Evolutionary conservation across 352 stramenopile species (phyloP), one percentile per base, ranked within the genome.

Genomic region (Thalassiosira hispida): DNA sequence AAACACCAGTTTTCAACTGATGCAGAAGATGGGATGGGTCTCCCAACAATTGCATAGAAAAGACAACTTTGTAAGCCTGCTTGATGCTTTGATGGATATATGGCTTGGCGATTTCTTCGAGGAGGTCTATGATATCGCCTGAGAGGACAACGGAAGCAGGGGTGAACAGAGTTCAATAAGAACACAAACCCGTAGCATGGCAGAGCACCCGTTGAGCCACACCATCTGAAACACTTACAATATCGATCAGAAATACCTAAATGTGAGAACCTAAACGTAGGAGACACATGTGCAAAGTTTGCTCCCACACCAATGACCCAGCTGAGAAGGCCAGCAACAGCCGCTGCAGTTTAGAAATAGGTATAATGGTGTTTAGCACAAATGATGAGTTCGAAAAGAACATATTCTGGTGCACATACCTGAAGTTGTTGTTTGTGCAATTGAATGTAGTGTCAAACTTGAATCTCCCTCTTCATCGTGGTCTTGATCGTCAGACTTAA

Each of bases 211-310:
- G n/a, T n/a, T n/a, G n/a, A n/a, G n/a, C n/a, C n/a, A n/a, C n/a
- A n/a, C n/a, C n/a, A n/a, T n/a, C n/a, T n/a, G n/a, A n/a, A n/a
- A n/a, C n/a, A n/a, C n/a, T n/a, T n/a, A 61, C 78, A 84, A 61
- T 87, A 90, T 47, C 51, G 63, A 57, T 88, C 77, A n/a, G 23
- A 66, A 29, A 73, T 56, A 35, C 33, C 25, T 42, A 86, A 46
- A 42, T 55, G 12, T 60, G 49, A 31, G 40, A 84, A 90, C 12
- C 46, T 74, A 49, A 88, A 90, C 1, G 53, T 85, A 22, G 83
- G 83, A 23, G 75, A 84, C 14, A 90, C 79, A 38, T 90, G 83
- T 2, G 83, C 83, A 59, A 90, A 90, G 23, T 83, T 90, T n/a
- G 70, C 71, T 33, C 76, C 83, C 64, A 90, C 77, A 75, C 86